These are phyloP conservation scores for Colletotrichum sansevieriae DNA, from an alignment of 2,329 filamentous ascomycete species.

Conservation along the genomic window DNA sequence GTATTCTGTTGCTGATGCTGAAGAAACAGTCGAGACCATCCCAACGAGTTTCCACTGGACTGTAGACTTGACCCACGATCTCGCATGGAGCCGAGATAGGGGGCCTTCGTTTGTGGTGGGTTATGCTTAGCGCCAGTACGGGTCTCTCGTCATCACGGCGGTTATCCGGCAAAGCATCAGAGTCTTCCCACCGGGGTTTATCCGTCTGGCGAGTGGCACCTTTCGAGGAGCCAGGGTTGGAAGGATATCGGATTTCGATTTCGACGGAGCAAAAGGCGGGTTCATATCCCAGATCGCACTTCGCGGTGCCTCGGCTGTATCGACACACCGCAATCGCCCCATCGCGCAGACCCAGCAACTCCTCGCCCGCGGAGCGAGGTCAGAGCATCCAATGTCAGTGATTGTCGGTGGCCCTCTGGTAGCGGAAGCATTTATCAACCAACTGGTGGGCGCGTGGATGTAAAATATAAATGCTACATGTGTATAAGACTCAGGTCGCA, in stretches of 20 bases:
- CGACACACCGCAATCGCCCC: too few species aligned
- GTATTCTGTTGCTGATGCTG: neutral
- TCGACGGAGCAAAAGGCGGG: neutral
- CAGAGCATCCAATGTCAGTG: neutral
- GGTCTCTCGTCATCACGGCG: neutral
- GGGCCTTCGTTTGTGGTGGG: slow-evolving; percentile 11
- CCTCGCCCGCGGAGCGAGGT: slow-evolving; percentile 6
- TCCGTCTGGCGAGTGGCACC: neutral
- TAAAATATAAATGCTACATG: neutral
- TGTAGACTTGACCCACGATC: slow-evolving; percentile 9
- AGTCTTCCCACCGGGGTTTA: neutral
- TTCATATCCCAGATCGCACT: neutral
- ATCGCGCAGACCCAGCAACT: neutral
- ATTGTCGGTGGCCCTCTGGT: neutral
- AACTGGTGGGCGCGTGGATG: neutral
- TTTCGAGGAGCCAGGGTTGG: neutral
- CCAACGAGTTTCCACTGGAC: neutral
- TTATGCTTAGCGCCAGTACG: neutral
- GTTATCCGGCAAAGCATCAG: neutral
- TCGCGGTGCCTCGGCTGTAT: neutral
- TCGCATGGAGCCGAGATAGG: neutral
- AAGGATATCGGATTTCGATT: neutral
- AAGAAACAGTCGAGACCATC: neutral
- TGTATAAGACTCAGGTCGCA: too few species aligned
- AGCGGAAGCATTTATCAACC: neutral